A percentile compares a stretch with the other conserved stretches of the same genome.
These are phyloP conservation scores for Euclidium syriacum DNA, from an alignment of 345 rosid species.

Conservation along the genomic window DNA sequence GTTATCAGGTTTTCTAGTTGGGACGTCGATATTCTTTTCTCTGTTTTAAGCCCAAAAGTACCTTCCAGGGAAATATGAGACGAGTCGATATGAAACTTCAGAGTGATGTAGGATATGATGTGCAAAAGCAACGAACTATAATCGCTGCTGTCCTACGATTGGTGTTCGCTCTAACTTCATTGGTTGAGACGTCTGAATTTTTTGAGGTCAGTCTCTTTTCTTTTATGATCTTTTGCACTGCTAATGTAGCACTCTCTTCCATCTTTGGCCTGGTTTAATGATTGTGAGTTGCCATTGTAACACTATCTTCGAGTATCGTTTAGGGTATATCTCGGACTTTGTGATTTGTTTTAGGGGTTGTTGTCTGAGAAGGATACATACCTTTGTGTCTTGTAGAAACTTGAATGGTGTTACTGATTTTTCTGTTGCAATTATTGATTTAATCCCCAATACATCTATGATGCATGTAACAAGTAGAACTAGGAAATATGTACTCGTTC, in stretches of 20 bases:
- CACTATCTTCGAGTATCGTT: background rate
- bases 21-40: conserved; percentile 2
- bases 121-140: conserved; percentile 66
- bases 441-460: background rate
- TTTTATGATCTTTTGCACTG: background rate
- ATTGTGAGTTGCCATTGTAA: background rate
- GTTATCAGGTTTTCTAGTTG: conserved; percentile 1
- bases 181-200: conserved; percentile 72
- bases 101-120: conserved; percentile 46
- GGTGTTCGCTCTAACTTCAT: conserved; percentile 73
- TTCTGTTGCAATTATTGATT: background rate
- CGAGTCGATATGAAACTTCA: conserved; percentile 53
- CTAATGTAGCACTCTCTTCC: background rate
- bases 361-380: background rate
- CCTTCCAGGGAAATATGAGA: conserved; percentile 64
- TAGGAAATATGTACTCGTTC: background rate
- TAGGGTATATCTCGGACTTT: background rate
- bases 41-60: conserved; percentile 24
- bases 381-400: background rate
- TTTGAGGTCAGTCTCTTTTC: conserved; percentile 59
- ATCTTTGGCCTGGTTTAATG: background rate
- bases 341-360: background rate
- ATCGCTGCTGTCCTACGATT: conserved; percentile 66
- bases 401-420: background rate
- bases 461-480: background rate